Percentiles rank a stretch among this genome's conserved stretches.
Conservation (phyloP, 179 eudicot genomes). For the Corrigiola litoralis region DNA sequence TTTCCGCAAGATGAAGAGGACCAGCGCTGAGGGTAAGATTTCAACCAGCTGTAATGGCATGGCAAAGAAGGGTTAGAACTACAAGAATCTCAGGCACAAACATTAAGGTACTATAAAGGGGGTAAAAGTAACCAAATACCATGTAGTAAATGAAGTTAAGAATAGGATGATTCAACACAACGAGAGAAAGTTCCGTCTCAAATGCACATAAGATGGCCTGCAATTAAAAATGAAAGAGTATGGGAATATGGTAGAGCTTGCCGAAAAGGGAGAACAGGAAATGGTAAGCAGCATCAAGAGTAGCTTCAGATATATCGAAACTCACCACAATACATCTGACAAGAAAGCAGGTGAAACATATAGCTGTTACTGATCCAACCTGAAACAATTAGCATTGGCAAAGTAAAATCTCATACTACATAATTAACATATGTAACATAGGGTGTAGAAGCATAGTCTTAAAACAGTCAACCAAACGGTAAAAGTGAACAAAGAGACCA, state of each 20-base stretch:
- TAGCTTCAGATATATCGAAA: neutral
- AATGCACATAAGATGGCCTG: constrained; percentile 83
- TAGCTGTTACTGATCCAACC: constrained; percentile 90
- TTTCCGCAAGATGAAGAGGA: constrained; percentile 78
- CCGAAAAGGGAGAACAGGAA: neutral
- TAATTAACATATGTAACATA: no score
- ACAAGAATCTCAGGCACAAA: neutral
- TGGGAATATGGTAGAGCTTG: neutral
- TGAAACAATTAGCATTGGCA: constrained; percentile 27
- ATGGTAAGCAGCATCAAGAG: neutral
- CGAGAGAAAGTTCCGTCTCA: constrained; percentile 70
- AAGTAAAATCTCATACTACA: neutral
- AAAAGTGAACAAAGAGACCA: no score
- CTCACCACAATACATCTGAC: constrained; percentile 83
- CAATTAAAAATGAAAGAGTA: constrained; percentile 1
- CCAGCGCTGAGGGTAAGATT: constrained; percentile 92
- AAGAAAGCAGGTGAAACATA: constrained; percentile 81
- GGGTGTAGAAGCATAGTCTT: no score
- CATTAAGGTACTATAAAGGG: neutral
- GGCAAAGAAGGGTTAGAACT: neutral
- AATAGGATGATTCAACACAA: constrained; percentile 79
- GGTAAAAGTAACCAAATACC: constrained; percentile 35
- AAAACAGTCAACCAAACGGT: no score
- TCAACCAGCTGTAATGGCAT: constrained; percentile 59
- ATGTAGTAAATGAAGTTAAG: constrained; percentile 69